These are phyloP conservation scores for Claviceps sp. DNA, from an alignment of 2,329 filamentous ascomycete genomes.

Conservation along the genomic window DNA sequence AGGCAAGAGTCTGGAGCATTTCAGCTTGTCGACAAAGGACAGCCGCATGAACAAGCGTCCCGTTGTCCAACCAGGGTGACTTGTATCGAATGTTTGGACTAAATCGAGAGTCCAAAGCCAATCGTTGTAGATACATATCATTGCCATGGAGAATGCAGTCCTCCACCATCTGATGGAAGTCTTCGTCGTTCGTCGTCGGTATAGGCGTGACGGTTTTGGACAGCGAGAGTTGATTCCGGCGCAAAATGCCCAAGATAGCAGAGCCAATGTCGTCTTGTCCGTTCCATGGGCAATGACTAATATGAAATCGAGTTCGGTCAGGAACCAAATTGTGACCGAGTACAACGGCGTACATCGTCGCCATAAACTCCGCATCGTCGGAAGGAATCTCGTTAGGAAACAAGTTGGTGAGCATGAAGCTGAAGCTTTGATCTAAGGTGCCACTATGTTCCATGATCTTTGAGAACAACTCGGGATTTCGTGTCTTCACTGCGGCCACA, in stretches of 20 bases:
- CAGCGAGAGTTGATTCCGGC: conserved; percentile 8
- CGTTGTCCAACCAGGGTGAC: conserved; percentile 3
- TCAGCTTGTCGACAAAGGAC: conserved; percentile 13
- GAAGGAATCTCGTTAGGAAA: background rate
- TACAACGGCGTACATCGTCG: background rate
- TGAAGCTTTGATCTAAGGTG: background rate
- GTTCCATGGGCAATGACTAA: conserved; percentile 1
- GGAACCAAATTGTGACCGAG: conserved; percentile 1
- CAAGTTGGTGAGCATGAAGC: background rate
- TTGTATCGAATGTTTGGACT: conserved; percentile 13
- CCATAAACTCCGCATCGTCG: background rate
- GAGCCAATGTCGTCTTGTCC: background rate
- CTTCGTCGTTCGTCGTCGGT: conserved; percentile 7
- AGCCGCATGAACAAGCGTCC: conserved; percentile 20
- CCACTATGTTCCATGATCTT: background rate
- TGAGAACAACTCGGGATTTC: conserved; percentile 1
- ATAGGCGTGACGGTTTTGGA: conserved; percentile 3
- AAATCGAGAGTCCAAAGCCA: conserved; percentile 18
- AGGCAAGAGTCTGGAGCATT: conserved; percentile 16
- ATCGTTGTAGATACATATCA: conserved; percentile 16
- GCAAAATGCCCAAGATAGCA: background rate
- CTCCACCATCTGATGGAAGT: conserved; percentile 7
- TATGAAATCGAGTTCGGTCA: background rate
- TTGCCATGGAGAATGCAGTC: conserved; percentile 10
- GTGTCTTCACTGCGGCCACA: background rate